Base-by-base conservation (phyloP, 768 basidiomycete genomes). In the Calvatia gigantea region DNA sequence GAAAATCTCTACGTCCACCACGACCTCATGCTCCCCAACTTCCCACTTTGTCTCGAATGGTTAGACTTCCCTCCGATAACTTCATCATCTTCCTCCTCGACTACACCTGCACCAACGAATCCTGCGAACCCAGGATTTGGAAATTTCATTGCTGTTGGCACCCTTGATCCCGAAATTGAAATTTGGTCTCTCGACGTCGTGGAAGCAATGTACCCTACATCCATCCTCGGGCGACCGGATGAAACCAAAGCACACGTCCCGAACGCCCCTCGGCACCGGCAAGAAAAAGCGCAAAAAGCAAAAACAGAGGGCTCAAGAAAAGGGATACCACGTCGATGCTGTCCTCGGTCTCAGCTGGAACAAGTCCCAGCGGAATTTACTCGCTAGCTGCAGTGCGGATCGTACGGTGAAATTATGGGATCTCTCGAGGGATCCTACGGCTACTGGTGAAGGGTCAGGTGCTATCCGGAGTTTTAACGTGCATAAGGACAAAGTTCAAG, bases 11-110 rank as follows among this genome's bases (percentile, higher is more conserved):
- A 94, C 67, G 90, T 89, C 35, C 97, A 98, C 69, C 97, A 99
- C 71, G 97, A 99, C 69, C 80, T 98, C 68, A 92, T 99, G 86
- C 82, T 99, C 28, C 94, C 96, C 60, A 93, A 92, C 61, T 94
- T 98, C 71, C 97, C 97, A 7, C 87, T 99, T 56, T 98, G 96
- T 64, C 89, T 99, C 56, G 97, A 99, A 78, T 99, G 97, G 97
- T 86, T 98, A 57, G 92, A 98, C 69, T 98, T 94, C 70, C 82
- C 87, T n/a, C 91, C 93, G 21, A 71, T 85, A 57, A 73, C 86
- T 54, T 68, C n/a, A n/a, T n/a, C n/a, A n/a, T n/a, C 78, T 25
- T 75, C 76, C 23, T 65, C 72, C 14, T 53, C 65, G 38, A 46
- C 31, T 61, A 73, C 57, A 59, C 69, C 62, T 56, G 69, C 51